Base-by-base conservation (phyloP, 768 basidiomycete species). In the Termitomyces sp. region DNA sequence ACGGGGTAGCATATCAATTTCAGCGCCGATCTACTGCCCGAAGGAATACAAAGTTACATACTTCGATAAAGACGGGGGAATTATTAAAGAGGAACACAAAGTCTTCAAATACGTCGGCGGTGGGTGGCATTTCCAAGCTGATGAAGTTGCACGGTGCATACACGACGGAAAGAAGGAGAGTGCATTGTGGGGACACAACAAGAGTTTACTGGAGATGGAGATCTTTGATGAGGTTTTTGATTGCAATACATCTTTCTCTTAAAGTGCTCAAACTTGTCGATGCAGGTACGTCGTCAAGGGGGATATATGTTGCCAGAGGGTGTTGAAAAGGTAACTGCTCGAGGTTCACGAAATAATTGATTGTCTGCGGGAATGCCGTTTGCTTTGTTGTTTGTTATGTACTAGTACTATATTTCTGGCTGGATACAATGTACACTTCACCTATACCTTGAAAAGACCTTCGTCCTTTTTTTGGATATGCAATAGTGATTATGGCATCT, bases 71-170 rank as follows among this genome's bases (percentile, higher is more conserved):
- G 72, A 73, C 26, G 81, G 79, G 1, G 77, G 76, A 45, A 55
- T 75, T 9, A 74, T 73, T 33, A 75, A 75, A 51, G 86, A 89
- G 65, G 88, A 90, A 67, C 83, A 76, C 47, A 77, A 71, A 57
- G 69, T 64, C 28, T 83, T 87, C 60, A 75, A 82, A 42, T 86
- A 86, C 64, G 72, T 78, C 4, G 90, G 90, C 10, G 75, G 74
- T 34, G 93, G 92, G 8, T 90, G 83, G 87, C 83, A 91, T 69
- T 95, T 86, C 70, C 82, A 94, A 70, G 92, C 92, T 3, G 93
- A 95, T 65, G 92, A 94, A 59, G 91, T 92, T 12, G 92, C 90
- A 18, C 72, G 90, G 49, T 90, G 88, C 65, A 74, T 92, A 22
- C 72, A 84, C 39, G 86, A 87, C 53, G 87, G 87, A 3, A 90